Conservation (phyloP, 2,329 filamentous ascomycete species). For the Venturia aucupariae region DNA sequence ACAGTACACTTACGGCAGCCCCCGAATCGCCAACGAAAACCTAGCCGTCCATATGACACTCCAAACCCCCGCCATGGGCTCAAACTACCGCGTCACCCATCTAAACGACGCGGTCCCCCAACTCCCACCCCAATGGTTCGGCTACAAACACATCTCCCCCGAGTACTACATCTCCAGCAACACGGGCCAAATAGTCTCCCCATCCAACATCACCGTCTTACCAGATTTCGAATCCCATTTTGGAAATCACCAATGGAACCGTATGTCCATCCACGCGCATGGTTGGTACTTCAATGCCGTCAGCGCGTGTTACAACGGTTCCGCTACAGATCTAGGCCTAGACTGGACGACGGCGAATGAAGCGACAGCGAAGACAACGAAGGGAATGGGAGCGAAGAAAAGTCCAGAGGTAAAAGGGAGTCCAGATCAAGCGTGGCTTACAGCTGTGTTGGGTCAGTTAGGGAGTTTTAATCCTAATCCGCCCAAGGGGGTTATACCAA, state of each 20-base stretch:
- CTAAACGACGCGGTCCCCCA: neutral
- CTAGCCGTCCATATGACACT: neutral
- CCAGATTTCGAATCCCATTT: neutral
- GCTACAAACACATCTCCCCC: conserved; percentile 3
- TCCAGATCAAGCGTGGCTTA: neutral
- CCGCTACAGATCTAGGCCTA: neutral
- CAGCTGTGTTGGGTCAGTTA: neutral
- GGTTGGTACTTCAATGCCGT: neutral
- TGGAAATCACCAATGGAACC: neutral
- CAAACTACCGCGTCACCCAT: neutral
- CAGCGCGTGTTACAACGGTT: neutral
- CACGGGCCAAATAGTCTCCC: neutral
- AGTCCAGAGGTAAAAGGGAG: neutral
- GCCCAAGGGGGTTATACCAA: neutral
- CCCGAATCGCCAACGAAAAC: neutral
- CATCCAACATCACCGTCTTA: neutral
- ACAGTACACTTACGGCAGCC: neutral
- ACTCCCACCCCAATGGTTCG: neutral
- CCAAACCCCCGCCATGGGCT: neutral
- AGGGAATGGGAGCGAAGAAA: neutral
- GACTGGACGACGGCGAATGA: neutral
- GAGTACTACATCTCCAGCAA: conserved; percentile 5
- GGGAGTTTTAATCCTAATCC: neutral
- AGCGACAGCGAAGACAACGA: neutral
- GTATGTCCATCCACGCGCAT: neutral